Base-by-base conservation (phyloP, 164 flowering plant genomes). In the Stephania cephalantha region DNA sequence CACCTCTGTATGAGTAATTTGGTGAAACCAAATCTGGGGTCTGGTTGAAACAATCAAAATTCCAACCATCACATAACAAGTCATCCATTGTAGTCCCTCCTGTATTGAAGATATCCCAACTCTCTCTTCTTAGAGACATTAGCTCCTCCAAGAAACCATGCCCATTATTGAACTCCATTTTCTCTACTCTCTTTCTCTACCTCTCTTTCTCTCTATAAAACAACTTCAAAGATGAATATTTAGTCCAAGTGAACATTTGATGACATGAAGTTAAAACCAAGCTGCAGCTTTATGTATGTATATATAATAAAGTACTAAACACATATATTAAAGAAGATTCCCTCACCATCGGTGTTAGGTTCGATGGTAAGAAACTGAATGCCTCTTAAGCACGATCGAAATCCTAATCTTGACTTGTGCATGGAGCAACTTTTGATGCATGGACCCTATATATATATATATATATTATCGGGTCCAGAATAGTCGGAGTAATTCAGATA, bases 81-180 rank as follows among this genome's bases (percentile, higher is more conserved):
- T 61, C 66, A 61, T 61, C 66, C 22, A 61, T 61, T 35, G 42
- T 25, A 25, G 25, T 35, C 42, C 42, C 42, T 61, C 22, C 66
- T 18, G 25, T 83, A 78, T 45, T 71, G 81, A 73, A 78, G 73
- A 25, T 61, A 6, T 61, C 80, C 85, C 86, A 85, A 55, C 9
- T 61, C 25, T 61, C 66, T 61, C 66, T 85, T 79, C 82, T 89
- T 74, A 86, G 82, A 69, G 84, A 81, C 15, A 87, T 75, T 55
- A 90, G 74, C 70, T 90, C 91, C 81, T 90, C 97, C 48, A 88
- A 76, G 77, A 87, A 79, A 61, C 84, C 87, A 71, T 84, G 81
- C 5, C 85, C 88, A 73, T 35, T 35, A 35, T 79, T 74, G 20
- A 86, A 74, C 85, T 90, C 95, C 95, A 89, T 89, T 69, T 75